Base-by-base conservation (phyloP, 108 stramenopile genomes). In the Skeletonema costatum region DNA sequence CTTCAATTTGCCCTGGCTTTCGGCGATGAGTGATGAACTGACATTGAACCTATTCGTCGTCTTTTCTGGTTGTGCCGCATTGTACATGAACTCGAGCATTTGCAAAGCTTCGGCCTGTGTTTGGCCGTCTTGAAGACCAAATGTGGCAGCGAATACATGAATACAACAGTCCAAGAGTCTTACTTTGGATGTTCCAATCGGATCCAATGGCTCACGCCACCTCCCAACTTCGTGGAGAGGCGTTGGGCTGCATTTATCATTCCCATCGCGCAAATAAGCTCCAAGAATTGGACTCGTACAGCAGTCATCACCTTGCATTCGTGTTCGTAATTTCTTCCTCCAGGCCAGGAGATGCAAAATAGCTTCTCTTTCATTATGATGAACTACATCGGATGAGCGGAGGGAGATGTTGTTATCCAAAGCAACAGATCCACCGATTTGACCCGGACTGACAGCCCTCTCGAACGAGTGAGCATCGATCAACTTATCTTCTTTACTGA, bases 141-240 rank as follows among this genome's bases (percentile, higher is more conserved):
- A 96, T 29, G 93, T 93, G 4, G 96, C 89, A 3, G 93, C 85
- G 73, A 94, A 96, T 10, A 91, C 89, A 66, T 94, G 93, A 21
- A 96, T 87, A 50, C 90, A 78, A 29, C 91, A 87, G 85, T 96
- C 93, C 8, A 94, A 69, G 58, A 96, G 86, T 14, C 96, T 88
- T 38, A 93, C 84, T 72, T 86, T 90, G 14, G 88, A 84, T 14
- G 88, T 85, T 41, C 75, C 75, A 21, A 88, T 93, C 25, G 93
- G 89, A 59, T 85, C 78, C n/a, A 83, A 76, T 19, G 95, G 95
- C 25, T 63, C 66, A 42, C 86, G 75, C 95, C 95, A 96, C 61
- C 86, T 93, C 35, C 95, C 95, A 21, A 92, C 92, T 61, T 84
- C 87, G 70, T 96, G 95, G 46, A 96, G 85, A 2, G 90, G 89